Conservation (phyloP, 2,329 filamentous ascomycete genomes). For the Penicillium sp. region DNA sequence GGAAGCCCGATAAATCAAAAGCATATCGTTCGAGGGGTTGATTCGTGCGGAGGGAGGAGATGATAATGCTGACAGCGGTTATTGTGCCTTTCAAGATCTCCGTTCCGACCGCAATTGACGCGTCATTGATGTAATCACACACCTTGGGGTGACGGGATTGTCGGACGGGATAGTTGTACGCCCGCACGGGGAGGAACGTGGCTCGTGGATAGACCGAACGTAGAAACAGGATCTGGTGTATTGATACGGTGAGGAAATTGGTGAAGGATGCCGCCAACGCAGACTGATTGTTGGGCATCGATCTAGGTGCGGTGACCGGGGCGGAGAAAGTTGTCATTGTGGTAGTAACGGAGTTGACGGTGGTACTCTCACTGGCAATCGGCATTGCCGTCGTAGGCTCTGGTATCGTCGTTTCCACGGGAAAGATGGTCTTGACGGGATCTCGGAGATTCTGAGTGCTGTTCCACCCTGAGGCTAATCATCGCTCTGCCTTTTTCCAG, state of each 20-base stretch:
- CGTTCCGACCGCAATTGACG: conserved; percentile 60
- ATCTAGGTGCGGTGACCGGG: conserved; percentile 34
- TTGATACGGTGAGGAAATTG: conserved; percentile 69
- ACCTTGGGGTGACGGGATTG: conserved; percentile 80
- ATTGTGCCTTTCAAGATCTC: conserved; percentile 59
- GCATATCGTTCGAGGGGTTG: conserved; percentile 52
- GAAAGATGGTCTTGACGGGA: conserved; percentile 29
- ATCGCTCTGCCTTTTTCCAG: conserved; percentile 31
- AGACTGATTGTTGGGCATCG: conserved; percentile 44
- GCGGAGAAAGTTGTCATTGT: conserved; percentile 36
- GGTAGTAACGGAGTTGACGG: conserved; percentile 30
- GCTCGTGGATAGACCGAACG: conserved; percentile 66
- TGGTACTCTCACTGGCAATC: conserved; percentile 37
- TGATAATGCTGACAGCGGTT: conserved; percentile 48
- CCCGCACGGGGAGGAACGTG: conserved; percentile 69
- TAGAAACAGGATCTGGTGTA: conserved; percentile 80
- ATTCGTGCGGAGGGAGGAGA: conserved; percentile 45
- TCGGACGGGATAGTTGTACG: conserved; percentile 74
- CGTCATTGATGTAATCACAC: conserved; percentile 76
- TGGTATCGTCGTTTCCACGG: conserved; percentile 29
- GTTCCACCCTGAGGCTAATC: conserved; percentile 39
- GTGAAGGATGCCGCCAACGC: conserved; percentile 61
- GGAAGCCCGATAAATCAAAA: conserved; percentile 51
- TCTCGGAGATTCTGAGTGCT: conserved; percentile 35
- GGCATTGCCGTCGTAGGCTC: conserved; percentile 32